phyloP scores from a whole-genome alignment of 331 rosid genomes.

The Cydonia oblonga region DNA sequence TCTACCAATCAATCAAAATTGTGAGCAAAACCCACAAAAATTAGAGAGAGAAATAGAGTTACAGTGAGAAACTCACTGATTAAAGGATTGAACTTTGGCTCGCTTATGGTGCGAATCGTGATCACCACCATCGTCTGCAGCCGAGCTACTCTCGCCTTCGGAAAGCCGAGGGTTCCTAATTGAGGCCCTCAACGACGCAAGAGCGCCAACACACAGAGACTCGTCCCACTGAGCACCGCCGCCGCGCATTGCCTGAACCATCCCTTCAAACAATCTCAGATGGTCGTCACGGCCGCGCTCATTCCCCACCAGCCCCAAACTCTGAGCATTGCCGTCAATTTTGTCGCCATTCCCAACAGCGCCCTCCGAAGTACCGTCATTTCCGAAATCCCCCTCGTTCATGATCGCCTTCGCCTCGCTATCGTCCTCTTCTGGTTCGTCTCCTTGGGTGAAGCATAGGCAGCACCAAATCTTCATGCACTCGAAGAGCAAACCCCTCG shows the following conservation, averaged over 20 bases:
- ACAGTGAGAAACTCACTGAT: constrained; percentile 43
- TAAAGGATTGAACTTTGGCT: constrained; percentile 53
- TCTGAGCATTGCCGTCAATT: constrained; percentile 4
- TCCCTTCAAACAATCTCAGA: constrained; percentile 27
- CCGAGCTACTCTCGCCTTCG: constrained; percentile 67
- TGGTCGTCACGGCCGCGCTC: constrained; percentile 13
- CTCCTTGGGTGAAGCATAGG: constrained; percentile 58
- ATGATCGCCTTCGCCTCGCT: constrained; percentile 10
- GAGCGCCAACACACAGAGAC: constrained; percentile 11
- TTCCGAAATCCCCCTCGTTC: constrained; percentile 28
- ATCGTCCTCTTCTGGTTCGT: constrained; percentile 28
- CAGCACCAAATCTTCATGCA: constrained; percentile 83
- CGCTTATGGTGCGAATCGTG: constrained; percentile 68
- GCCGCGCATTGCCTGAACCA: constrained; percentile 29
- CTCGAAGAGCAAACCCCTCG: constrained; percentile 13
- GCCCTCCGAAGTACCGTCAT: constrained; percentile 23
- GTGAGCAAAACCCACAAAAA: too few species aligned
- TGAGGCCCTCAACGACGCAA: constrained; percentile 25
- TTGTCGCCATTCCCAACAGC: constrained; percentile 26
- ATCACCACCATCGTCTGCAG: constrained; percentile 28
- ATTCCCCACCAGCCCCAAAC: constrained; percentile 5
- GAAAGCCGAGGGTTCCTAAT: constrained; percentile 17
- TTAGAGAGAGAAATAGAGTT: neutral
- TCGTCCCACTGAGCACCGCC: constrained; percentile 27
- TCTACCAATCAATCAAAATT: neutral